Conservation (phyloP, 164 flowering plant species). For the Stephania japonica region DNA sequence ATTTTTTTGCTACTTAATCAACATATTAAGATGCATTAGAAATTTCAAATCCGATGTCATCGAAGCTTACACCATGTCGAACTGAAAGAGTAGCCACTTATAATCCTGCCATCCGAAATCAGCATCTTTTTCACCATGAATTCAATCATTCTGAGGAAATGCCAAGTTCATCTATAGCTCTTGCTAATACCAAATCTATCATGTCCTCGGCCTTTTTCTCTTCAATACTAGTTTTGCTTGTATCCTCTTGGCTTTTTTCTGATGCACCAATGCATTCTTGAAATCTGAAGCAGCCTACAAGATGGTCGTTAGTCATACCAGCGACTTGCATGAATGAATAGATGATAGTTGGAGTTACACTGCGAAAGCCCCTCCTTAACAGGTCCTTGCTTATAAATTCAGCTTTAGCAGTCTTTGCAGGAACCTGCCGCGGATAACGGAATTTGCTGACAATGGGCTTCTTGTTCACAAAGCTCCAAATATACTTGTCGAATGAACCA, state of each 20-base stretch:
- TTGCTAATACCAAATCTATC: conserved; percentile 13
- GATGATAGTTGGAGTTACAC: conserved; percentile 31
- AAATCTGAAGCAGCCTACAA: conserved; percentile 29
- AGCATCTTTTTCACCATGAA: neutral
- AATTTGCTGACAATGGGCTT: conserved; percentile 27
- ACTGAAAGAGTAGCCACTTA: neutral
- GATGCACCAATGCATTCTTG: conserved; percentile 19
- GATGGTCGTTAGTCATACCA: conserved; percentile 36
- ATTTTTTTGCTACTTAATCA: neutral
- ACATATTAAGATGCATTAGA: neutral
- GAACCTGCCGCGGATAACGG: conserved; percentile 33
- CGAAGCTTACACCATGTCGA: neutral
- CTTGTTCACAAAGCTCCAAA: conserved; percentile 30
- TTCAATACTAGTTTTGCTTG: conserved; percentile 9
- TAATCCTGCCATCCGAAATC: neutral
- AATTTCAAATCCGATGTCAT: neutral
- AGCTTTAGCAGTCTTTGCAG: conserved; percentile 33
- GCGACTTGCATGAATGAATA: conserved; percentile 39
- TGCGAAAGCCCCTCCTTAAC: conserved; percentile 30
- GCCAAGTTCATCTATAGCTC: conserved; percentile 18
- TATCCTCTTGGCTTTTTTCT: conserved; percentile 6
- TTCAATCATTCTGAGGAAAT: conserved; percentile 12
- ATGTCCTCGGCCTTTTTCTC: conserved; percentile 13
- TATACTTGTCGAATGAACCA: conserved; percentile 31
- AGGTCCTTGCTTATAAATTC: conserved; percentile 35